Percentiles rank a stretch among this genome's conserved stretches.
phyloP scores from a whole-genome alignment of 345 rosid genomes.

The Capsella bursapastoris region DNA sequence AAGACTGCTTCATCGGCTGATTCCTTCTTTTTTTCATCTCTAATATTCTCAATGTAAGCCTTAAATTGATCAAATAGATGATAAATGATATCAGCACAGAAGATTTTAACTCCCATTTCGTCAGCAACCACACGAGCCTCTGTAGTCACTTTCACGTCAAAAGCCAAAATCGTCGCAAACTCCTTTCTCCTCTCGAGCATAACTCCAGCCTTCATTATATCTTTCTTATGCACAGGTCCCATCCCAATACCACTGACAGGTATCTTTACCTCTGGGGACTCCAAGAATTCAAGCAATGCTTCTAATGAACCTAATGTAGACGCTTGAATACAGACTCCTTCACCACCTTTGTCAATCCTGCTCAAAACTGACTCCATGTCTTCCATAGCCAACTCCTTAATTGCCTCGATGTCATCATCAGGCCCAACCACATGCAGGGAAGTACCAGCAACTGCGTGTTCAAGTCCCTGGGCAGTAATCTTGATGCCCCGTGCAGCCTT shows the following conservation, averaged over 20 bases:
- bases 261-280: constrained; percentile 81
- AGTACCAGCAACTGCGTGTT: constrained; percentile 95
- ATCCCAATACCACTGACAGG: constrained; percentile 93
- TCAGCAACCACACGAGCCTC: constrained; percentile 92
- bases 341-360: constrained; percentile 83
- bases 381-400: constrained; percentile 71
- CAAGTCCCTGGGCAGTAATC: constrained; percentile 92
- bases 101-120: constrained; percentile 86
- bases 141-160: constrained; percentile 90
- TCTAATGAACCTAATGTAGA: constrained; percentile 97
- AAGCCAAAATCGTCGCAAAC: constrained; percentile 89
- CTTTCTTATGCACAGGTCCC: constrained; percentile 93
- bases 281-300: constrained; percentile 90
- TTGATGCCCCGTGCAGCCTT: constrained; percentile 98
- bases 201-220: constrained; percentile 93
- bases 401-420: constrained; percentile 73
- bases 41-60: constrained; percentile 49
- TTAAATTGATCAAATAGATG: constrained; percentile 85
- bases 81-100: constrained; percentile 87
- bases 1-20: constrained; percentile 90
- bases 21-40: constrained; percentile 78
- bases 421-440: constrained; percentile 77
- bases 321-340: constrained; percentile 93
- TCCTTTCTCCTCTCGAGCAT: constrained; percentile 97
- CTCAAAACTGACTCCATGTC: constrained; percentile 89